Base-by-base conservation (phyloP, 306 rosid species). In the Lupinus albus region DNA sequence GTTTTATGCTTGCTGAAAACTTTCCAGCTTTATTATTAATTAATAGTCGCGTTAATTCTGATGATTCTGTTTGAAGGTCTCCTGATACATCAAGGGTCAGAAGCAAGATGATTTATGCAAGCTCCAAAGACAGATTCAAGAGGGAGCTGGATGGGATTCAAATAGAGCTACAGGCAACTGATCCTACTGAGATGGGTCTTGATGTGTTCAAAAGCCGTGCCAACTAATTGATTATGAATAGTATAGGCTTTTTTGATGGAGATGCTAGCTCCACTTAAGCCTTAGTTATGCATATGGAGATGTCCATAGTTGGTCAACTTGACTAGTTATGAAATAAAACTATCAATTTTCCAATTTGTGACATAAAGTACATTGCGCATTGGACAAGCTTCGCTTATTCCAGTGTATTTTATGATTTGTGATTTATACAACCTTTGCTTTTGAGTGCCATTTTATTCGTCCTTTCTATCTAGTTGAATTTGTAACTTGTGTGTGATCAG, bases 41-140 rank as follows among this genome's bases (percentile, higher is more conserved):
- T 41, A 17, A 3, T 18, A 16, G 51, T 18, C 42, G 44, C 58
- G 30, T 49, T 42, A 7, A 46, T 44, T 61, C 12, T 28, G 63
- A 8, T 13, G 46, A 13, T 3, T 73, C 11, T 61, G 30, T 51
- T 14, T 32, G 20, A 58, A 86, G 91, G 91, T 86, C 82, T 30
- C 91, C 91, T 61, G 91, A 86, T 68, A 74, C 82, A 5, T 39
- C 88, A 32, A 84, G 67, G 85, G 88, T 86, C 42, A 86, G 91
- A 58, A 76, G 61, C 80, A 76, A 76, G 80, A 76, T 76, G 80
- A 86, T 83, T 69, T 86, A 86, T 76, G 91, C 88, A 42, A 86
- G 88, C 79, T 83, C 88, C 76, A 83, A 86, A 71, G 91, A 80
- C 82, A 80, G 81, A 72, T 80, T 83, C 83, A 86, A 83, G 84